A percentile compares a stretch with the other conserved stretches of the same genome.
Conservation (phyloP, 1,139 yeast genomes). For the Nakaseomyces delphensis region DNA sequence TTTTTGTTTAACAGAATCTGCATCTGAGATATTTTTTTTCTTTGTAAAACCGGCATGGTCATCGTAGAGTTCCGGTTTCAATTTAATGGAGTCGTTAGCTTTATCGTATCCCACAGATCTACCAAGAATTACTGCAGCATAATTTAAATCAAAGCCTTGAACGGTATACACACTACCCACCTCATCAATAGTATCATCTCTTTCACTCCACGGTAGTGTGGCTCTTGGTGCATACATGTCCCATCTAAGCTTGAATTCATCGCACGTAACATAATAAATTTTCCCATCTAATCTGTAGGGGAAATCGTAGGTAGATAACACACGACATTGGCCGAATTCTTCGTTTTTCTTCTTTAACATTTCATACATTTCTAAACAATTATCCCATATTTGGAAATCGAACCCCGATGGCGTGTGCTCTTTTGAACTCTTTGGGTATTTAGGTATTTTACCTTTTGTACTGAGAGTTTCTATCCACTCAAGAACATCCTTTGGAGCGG, state of each 20-base stretch:
- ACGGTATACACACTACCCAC: conserved; percentile 39
- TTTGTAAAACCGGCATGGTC: conserved; percentile 38
- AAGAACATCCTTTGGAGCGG: conserved; percentile 33
- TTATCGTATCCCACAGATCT: conserved; percentile 34
- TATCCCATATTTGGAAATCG: conserved; percentile 36
- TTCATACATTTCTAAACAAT: conserved; percentile 35
- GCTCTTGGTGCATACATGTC: conserved; percentile 36
- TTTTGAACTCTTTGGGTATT: conserved; percentile 26
- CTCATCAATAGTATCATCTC: conserved; percentile 36
- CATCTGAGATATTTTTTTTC: conserved; percentile 33
- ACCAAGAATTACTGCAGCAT: conserved; percentile 38
- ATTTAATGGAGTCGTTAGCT: conserved; percentile 28
- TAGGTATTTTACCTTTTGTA: conserved; percentile 28
- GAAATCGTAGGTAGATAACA: conserved; percentile 37
- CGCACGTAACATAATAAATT: conserved; percentile 36
- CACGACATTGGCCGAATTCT: conserved; percentile 34
- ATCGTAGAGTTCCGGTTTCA: conserved; percentile 34
- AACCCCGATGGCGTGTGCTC: conserved; percentile 16
- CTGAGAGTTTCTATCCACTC: conserved; percentile 35
- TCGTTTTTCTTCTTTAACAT: conserved; percentile 26
- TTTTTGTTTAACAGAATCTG: conserved; percentile 31
- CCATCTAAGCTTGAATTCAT: conserved; percentile 38
- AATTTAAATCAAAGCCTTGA: conserved; percentile 39
- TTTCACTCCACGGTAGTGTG: conserved; percentile 37
- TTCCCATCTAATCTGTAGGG: conserved; percentile 37